These are phyloP conservation scores for Ogataea polymorpha DNA, from an alignment of 805 yeast species.

Conservation along the genomic window DNA sequence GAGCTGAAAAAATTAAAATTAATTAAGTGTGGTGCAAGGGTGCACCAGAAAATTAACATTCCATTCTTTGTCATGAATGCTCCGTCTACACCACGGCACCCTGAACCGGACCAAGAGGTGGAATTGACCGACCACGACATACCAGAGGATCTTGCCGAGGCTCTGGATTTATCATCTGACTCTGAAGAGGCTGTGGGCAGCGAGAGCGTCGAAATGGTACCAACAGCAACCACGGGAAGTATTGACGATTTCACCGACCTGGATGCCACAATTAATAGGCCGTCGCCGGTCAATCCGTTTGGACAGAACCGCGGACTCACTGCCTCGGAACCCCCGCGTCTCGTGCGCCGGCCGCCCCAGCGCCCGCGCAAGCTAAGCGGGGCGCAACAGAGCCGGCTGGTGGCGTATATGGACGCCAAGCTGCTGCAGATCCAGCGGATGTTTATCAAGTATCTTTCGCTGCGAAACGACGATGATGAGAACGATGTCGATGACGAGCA, in stretches of 20 bases:
- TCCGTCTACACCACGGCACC: constrained; percentile 25
- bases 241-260: constrained; percentile 18
- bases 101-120: constrained; percentile 28
- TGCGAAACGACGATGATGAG: constrained; percentile 28
- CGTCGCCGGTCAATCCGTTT: constrained; percentile 30
- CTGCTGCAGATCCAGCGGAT: constrained; percentile 53
- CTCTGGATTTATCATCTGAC: constrained; percentile 17
- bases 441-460: constrained; percentile 40
- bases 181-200: constrained; percentile 15
- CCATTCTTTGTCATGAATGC: constrained; percentile 2
- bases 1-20: not conserved
- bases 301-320: constrained; percentile 23
- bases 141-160: constrained; percentile 24
- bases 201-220: constrained; percentile 16
- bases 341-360: constrained; percentile 7
- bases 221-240: constrained; percentile 8
- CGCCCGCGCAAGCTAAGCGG: constrained; percentile 33
- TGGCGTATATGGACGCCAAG: constrained; percentile 52
- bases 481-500: not conserved
- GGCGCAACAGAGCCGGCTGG: constrained; percentile 55
- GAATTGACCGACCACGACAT: constrained; percentile 17
- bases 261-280: constrained; percentile 7
- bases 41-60: not conserved
- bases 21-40: constrained; percentile 4
- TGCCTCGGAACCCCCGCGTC: constrained; percentile 24